Evolutionary conservation across 768 basidiomycete species (phyloP).

Genomic region (Lactifluus volemus): DNA sequence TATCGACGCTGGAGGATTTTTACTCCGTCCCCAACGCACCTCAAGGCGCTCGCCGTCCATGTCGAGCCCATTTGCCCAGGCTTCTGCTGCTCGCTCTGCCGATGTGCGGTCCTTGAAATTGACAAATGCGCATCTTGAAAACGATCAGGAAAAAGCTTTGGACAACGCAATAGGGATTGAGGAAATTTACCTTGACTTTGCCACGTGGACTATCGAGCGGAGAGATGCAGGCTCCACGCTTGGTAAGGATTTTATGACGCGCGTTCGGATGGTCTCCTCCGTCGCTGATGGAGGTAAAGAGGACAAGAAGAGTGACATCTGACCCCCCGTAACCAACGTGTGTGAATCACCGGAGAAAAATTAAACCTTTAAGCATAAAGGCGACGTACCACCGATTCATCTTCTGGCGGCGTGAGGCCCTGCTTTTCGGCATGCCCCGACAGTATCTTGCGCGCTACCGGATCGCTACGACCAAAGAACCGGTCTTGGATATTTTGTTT

Average conservation of each 20-base stretch:
- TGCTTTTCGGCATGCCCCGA: slow-evolving; percentile 66
- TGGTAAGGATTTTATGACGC: slow-evolving; percentile 60
- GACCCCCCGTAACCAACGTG: not conserved
- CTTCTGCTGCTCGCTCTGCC: slow-evolving; percentile 85
- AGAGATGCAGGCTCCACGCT: slow-evolving; percentile 53
- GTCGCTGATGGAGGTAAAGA: slow-evolving; percentile 62
- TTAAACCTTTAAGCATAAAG: not conserved
- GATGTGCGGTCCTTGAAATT: slow-evolving; percentile 78
- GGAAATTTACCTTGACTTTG: slow-evolving; percentile 54
- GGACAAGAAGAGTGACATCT: slow-evolving; percentile 86
- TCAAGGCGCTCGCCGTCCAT: slow-evolving; percentile 64
- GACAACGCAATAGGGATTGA: not conserved
- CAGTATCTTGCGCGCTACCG: slow-evolving; percentile 89
- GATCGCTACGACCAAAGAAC: slow-evolving; percentile 88
- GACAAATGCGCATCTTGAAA: slow-evolving; percentile 79
- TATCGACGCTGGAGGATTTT: slow-evolving; percentile 17
- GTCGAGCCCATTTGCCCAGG: slow-evolving; percentile 88
- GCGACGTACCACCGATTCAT: slow-evolving; percentile 66
- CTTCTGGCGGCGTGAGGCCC: slow-evolving; percentile 87
- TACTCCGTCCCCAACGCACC: slow-evolving; percentile 87
- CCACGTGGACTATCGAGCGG: slow-evolving; percentile 79
- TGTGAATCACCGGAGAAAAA: slow-evolving; percentile 11
- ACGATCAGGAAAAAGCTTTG: not conserved
- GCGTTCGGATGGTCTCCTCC: slow-evolving; percentile 66
- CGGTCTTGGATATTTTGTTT: slow-evolving; percentile 94